Percentiles rank a stretch among this genome's conserved stretches.
Evolutionary conservation across 495 filamentous ascomycete genomes (phyloP).

Genomic region (Durotheca rogersii): DNA sequence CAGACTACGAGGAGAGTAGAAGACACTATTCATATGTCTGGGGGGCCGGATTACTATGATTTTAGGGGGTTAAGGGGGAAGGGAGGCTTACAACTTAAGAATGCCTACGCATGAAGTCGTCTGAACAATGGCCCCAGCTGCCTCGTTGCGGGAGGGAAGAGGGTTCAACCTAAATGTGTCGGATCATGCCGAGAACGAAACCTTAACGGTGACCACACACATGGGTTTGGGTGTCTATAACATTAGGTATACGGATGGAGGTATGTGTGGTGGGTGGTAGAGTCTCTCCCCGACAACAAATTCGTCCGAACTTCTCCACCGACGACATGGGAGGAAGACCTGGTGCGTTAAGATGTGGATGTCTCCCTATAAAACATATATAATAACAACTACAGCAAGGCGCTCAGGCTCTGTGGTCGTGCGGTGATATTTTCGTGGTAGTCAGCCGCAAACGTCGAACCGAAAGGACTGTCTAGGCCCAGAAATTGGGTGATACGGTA

Average conservation of each 20-base stretch:
- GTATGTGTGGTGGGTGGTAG: too few species aligned
- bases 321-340: too few species aligned
- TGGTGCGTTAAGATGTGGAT: too few species aligned
- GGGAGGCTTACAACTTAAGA: conserved; percentile 7
- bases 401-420: too few species aligned
- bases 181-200: conserved; percentile 29
- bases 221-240: too few species aligned
- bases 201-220: neutral
- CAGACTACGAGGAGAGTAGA: neutral
- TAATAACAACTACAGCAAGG: too few species aligned
- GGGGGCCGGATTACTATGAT: too few species aligned
- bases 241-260: too few species aligned
- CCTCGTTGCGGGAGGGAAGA: conserved; percentile 1
- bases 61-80: too few species aligned
- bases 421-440: conserved; percentile 9
- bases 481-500: conserved; percentile 21
- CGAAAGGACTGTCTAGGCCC: conserved; percentile 25
- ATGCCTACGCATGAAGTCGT: conserved; percentile 5
- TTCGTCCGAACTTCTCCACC: neutral
- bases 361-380: too few species aligned
- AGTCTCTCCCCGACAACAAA: neutral
- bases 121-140: conserved; percentile 8
- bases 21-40: neutral
- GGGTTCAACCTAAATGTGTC: conserved; percentile 9
- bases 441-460: conserved; percentile 26